Base-by-base conservation (phyloP, 139 green algal genomes). In the Coccomyxa sp. region DNA sequence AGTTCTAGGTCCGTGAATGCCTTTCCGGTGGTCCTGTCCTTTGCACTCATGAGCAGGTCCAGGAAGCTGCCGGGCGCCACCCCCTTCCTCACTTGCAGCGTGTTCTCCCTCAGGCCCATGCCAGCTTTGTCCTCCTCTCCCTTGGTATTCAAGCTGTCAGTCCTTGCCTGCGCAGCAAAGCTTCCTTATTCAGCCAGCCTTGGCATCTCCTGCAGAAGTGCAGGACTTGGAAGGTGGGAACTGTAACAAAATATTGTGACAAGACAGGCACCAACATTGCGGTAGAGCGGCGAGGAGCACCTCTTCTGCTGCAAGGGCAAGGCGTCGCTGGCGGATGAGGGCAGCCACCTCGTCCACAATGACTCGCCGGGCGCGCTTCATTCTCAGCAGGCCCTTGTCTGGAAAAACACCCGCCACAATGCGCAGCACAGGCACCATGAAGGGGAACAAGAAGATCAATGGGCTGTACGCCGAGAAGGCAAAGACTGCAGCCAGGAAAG, bases 51-150 rank as follows among this genome's bases (percentile, higher is more conserved):
- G 79, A 91, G 83, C 16, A 90, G 88, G 31, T 83, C 83, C 79
- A 93, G 74, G 82, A 93, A 91, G 83, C 84, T 88, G 76, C 89
- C 89, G 11, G 89, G 78, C 11, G 75, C n/a, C 11, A 87, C 82
- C 11, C 79, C 79, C 13, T 32, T 28, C 15, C 76, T 28, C 76
- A 80, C 76, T 25, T 71, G 38, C 38, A 51, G 38, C 38, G 38
- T 51, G 38, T 51, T 51, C 38, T 51, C 38, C 38, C 21, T 75
- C 21, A 28, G 4, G 21, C 66, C 66, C 66, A 27, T 75, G 66
- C 66, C 21, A 23, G 4, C 66, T 75, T 23, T 27, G 66, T 10
- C 9, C 25, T 23, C 66, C 66, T 23, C 38, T 7, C 38, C 38
- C 38, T 51, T 3, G 3, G 3, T 51, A 51, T 51, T 3, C 38